Evolutionary conservation across 1,284 basidiomycete genomes (phyloP).

Genomic region (Puccinia hordei): DNA sequence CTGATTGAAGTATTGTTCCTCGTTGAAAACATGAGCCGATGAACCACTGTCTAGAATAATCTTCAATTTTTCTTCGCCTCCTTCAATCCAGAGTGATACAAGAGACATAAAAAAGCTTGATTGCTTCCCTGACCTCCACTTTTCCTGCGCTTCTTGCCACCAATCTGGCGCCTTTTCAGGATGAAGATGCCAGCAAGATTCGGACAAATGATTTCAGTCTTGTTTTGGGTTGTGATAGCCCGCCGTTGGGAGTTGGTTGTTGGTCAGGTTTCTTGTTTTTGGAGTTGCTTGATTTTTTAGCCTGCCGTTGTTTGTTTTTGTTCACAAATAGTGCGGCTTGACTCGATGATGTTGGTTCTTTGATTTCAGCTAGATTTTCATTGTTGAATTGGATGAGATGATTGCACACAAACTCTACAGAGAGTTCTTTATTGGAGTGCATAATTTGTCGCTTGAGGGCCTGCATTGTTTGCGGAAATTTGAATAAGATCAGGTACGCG

Average conservation of each 20-base stretch:
- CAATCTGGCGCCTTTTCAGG: background rate
- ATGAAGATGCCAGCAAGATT: background rate
- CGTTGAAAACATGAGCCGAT: background rate
- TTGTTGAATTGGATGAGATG: constrained; percentile 1
- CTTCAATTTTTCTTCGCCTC: background rate
- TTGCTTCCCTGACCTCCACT: background rate
- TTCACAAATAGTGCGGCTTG: background rate
- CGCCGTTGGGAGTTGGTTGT: no score
- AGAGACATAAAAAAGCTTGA: no score
- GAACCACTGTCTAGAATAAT: constrained; percentile 6
- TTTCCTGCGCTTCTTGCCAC: background rate
- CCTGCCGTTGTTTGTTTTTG: background rate
- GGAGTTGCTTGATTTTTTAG: background rate
- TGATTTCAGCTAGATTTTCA: background rate
- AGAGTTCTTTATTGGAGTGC: background rate
- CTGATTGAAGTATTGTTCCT: no score
- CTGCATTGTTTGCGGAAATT: background rate
- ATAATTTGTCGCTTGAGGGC: background rate
- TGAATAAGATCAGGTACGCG: background rate
- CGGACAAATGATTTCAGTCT: background rate
- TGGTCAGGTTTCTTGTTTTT: background rate
- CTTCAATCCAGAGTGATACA: background rate
- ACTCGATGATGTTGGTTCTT: background rate
- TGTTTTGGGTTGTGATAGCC: background rate
- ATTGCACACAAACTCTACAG: background rate